These are phyloP conservation scores for Podochytrium sp. DNA, from an alignment of 192 early-diverging fungal species.

Conservation along the genomic window DNA sequence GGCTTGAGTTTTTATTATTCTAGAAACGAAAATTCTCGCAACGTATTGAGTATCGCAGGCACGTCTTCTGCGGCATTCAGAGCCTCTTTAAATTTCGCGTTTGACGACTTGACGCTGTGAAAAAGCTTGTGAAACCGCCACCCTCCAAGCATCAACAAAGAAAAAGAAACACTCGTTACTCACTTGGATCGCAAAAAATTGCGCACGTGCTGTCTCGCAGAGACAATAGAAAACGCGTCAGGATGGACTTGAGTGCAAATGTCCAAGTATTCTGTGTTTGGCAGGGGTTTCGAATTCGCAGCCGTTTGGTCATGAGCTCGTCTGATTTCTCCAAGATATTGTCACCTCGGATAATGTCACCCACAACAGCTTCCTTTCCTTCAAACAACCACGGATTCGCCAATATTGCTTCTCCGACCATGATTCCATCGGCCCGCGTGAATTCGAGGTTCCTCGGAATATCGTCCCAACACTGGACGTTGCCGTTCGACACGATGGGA, in stretches of 20 bases:
- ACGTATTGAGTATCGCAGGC: not conserved
- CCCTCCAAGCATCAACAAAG: not conserved
- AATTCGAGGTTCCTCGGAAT: not conserved
- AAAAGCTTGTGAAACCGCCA: not conserved
- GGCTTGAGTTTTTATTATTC: no score
- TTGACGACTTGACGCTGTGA: not conserved
- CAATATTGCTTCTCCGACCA: constrained; percentile 29
- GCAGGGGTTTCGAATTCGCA: not conserved
- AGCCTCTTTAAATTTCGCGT: constrained; percentile 5
- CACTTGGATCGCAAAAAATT: constrained; percentile 8
- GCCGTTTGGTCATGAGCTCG: no score
- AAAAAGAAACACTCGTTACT: not conserved
- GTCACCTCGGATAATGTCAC: constrained; percentile 7
- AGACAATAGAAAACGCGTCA: constrained; percentile 11
- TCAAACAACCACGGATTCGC: constrained; percentile 27
- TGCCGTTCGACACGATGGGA: constrained; percentile 24
- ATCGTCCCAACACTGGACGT: constrained; percentile 3
- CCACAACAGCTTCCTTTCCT: not conserved
- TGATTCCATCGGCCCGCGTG: constrained; percentile 25
- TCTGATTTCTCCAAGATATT: no score
- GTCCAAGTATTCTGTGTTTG: constrained; percentile 2
- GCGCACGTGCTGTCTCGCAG: constrained; percentile 17
- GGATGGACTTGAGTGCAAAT: constrained; percentile 13
- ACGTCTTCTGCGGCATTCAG: not conserved
- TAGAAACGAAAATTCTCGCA: not conserved